These are phyloP conservation scores for Diaporthe amygdali DNA, from an alignment of 2,329 filamentous ascomycete species.

Conservation along the genomic window DNA sequence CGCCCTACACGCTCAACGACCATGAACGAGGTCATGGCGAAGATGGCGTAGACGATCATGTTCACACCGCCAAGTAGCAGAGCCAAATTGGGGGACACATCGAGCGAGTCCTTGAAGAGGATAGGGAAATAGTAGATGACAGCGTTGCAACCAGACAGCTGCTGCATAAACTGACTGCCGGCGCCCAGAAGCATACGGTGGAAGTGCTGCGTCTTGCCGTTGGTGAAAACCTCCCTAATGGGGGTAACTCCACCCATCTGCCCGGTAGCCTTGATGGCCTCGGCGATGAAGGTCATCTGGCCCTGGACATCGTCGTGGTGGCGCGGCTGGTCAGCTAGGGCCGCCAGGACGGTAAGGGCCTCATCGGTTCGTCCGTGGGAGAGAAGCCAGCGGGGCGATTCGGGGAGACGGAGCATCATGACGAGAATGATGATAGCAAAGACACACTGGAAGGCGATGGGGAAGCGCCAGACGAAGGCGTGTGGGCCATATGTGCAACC, in stretches of 20 bases:
- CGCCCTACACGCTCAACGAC: conserved; percentile 53
- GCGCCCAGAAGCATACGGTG: conserved; percentile 31
- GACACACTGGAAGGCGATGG: conserved; percentile 45
- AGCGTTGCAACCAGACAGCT: conserved; percentile 47
- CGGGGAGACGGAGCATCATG: conserved; percentile 51
- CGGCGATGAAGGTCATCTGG: conserved; percentile 48
- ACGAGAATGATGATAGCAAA: conserved; percentile 50
- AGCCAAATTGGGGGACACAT: conserved; percentile 40
- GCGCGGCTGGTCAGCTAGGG: conserved; percentile 57
- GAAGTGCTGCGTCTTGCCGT: conserved; percentile 31
- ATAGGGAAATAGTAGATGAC: conserved; percentile 53
- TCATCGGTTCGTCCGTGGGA: conserved; percentile 53
- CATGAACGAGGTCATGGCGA: conserved; percentile 60
- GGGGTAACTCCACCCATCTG: conserved; percentile 36
- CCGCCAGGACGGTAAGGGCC: conserved; percentile 55
- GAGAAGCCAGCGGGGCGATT: conserved; percentile 58
- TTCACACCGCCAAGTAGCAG: conserved; percentile 57
- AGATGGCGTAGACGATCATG: conserved; percentile 61
- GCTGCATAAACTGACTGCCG: conserved; percentile 33
- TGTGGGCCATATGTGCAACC: conserved; percentile 40
- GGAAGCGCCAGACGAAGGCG: conserved; percentile 43
- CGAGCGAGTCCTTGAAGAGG: conserved; percentile 42
- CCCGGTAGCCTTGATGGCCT: conserved; percentile 38
- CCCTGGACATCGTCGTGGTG: conserved; percentile 47
- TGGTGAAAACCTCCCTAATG: conserved; percentile 32